phyloP scores from a whole-genome alignment of 768 basidiomycete species.

The Suillus alpinus region DNA sequence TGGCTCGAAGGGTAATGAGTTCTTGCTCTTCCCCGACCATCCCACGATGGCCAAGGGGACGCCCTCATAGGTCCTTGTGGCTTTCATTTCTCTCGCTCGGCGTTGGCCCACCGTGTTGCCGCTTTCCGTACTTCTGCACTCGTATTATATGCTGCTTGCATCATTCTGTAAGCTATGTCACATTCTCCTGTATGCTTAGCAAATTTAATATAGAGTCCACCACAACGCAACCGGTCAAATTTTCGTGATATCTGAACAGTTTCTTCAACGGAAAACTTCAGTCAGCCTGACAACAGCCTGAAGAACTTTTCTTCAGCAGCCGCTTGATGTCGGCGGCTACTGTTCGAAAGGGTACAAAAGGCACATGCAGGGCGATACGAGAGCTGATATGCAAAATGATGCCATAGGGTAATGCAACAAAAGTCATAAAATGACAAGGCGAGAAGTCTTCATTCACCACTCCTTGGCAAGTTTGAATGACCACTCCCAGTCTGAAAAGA shows the following conservation, averaged over 20 bases:
- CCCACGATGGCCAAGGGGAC: too few relatives aligned
- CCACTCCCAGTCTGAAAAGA: slow-evolving; percentile 51
- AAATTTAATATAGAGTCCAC: neutral
- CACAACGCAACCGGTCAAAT: neutral
- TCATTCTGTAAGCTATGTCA: neutral
- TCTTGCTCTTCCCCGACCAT: too few relatives aligned
- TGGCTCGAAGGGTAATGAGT: neutral
- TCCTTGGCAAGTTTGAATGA: slow-evolving; percentile 89
- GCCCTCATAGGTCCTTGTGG: too few relatives aligned
- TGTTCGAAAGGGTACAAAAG: neutral
- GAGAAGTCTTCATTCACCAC: slow-evolving; percentile 51
- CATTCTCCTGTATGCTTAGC: neutral
- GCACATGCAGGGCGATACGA: slow-evolving; percentile 27
- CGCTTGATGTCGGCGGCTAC: neutral
- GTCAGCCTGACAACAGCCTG: neutral
- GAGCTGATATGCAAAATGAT: slow-evolving; percentile 25
- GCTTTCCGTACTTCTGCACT: neutral
- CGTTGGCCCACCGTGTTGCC: too few relatives aligned
- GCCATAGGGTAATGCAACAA: slow-evolving; percentile 25
- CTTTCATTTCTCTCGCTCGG: neutral
- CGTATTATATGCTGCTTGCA: neutral
- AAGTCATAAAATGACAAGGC: slow-evolving; percentile 9
- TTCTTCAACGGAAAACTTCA: neutral
- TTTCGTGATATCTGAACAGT: neutral
- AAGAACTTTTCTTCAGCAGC: neutral